Evolutionary conservation across 2,329 filamentous ascomycete genomes (phyloP), one percentile per base, ranked within the genome.

Genomic region (Falciphora oryzae): DNA sequence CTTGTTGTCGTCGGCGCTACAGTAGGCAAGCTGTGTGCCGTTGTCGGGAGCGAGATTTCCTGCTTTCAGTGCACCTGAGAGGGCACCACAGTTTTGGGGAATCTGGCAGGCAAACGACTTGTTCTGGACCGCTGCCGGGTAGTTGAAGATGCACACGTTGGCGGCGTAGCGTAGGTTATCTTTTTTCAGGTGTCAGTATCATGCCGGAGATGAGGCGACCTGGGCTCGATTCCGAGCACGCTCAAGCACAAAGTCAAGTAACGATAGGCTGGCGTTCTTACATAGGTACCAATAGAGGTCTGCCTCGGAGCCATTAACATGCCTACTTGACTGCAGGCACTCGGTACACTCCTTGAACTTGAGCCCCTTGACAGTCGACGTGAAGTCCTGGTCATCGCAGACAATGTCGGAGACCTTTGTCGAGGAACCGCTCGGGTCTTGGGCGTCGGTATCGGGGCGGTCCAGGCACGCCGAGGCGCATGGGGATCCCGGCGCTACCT

Each of bases 111-210:
- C 78, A 0, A 75, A 74, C 0, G 80, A 79, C 53, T 78, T 72
- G 25, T 71, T 68, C 1, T 72, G 71, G 0, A 73, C 71, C 0
- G 71, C 68, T 0, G 71, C 68, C 0, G 75, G 75, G 1, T 74
- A 75, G 1, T 75, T 69, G 28, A 75, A 85, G 1, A 84, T 71
- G 63, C 82, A 85, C 0, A 78, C 76, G 35, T 79, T 77, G 4
- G 83, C 71, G 0, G 81, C 71, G 60, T 80, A 84, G 53, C 82
- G 76, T 0, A 84, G 50, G 60, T 84, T 85, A 66, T 84, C 82
- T 83, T 59, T 29, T 4, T 10, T 44, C 13, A 22, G 8, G 22
- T 22, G 69, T 72, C 67, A 73, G 72, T 65, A 57, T 32, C 14
- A 6, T 14, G 27, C 8, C 0, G 4, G 38, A 13, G 13, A 38